Conservation (phyloP, 2,329 filamentous ascomycete species). For the Venturia asperata region DNA sequence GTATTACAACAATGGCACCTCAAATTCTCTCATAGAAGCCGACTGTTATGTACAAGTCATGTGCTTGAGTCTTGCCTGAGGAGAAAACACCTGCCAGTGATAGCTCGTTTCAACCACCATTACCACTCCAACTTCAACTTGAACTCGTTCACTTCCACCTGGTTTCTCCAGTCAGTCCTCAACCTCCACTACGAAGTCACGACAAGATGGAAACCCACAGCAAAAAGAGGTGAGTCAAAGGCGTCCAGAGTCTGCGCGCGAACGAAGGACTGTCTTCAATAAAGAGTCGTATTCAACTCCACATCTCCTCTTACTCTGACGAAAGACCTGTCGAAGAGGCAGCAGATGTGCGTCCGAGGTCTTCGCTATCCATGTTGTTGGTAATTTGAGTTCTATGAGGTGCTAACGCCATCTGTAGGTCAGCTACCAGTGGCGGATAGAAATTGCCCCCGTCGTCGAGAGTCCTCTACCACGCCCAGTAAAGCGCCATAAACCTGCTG, state of each 20-base stretch:
- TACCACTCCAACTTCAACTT: neutral
- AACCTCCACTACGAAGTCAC: neutral
- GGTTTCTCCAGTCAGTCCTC: neutral
- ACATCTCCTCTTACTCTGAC: no score
- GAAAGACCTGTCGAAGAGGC: no score
- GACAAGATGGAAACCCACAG: neutral
- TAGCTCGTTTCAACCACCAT: neutral
- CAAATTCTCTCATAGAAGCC: no score
- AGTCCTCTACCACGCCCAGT: neutral
- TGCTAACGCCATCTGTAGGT: neutral
- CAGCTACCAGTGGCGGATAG: neutral
- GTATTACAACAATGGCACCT: neutral
- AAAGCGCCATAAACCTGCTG: constrained; percentile 1
- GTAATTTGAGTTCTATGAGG: no score
- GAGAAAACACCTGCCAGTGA: neutral
- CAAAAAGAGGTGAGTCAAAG: constrained; percentile 3
- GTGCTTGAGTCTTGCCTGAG: no score
- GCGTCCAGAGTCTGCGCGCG: neutral
- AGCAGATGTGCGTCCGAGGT: no score
- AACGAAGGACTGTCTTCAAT: neutral
- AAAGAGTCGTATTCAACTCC: no score
- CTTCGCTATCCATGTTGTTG: no score
- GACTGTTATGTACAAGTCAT: neutral
- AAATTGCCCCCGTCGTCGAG: neutral
- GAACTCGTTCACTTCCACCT: neutral